Evolutionary conservation across 2,329 filamentous ascomycete species (phyloP), one percentile per base, ranked within the genome.

Genomic region (Ascochyta lentis): DNA sequence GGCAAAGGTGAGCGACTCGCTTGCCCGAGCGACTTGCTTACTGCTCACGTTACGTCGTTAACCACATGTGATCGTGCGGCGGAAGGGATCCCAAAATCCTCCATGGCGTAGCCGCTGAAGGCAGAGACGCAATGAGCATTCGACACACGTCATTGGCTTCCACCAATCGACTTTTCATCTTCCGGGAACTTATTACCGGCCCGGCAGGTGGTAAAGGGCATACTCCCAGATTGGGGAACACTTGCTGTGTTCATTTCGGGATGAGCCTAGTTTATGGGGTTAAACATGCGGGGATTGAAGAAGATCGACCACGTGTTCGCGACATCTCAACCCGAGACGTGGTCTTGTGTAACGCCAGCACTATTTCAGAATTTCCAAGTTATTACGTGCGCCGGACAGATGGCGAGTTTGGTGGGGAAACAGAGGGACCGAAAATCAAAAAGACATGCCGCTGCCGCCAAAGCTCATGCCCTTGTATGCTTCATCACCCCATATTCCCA

Each of bases 401-500:
- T 37, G 34, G 23, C 1, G 27, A 31, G 23, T 22, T 38, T 3
- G 2, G 9, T 22, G 10, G 16, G 35, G 38, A 6, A 43, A 34
- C 6, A 31, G 24, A 31, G 38, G 24, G 5, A 15, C 23, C 23
- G 50, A 22, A 47, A 48, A 10, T 23, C 27, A 54, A 24, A 54
- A 54, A 15, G 31, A 27, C 47, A 37, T 48, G 13, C 45, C n/a
- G 10, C 58, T 50, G n/a, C 59, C 60, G 9, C 67, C 69, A 50
- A 69, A 72, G 0, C 65, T 63, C 67, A 74, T 67, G n/a, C 58
- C 60, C 24, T 60, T 44, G 44, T 73, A 73, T 16, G 37, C 58
- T 4, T 68, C 64, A 23, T 67, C 66, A 1, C 70, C 65, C 68
- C 69, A 75, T 5, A 73, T 67, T 3, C 70, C 68, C 46, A 66